phyloP scores from a whole-genome alignment of 768 basidiomycete genomes.

The Leccinellum albellum region DNA sequence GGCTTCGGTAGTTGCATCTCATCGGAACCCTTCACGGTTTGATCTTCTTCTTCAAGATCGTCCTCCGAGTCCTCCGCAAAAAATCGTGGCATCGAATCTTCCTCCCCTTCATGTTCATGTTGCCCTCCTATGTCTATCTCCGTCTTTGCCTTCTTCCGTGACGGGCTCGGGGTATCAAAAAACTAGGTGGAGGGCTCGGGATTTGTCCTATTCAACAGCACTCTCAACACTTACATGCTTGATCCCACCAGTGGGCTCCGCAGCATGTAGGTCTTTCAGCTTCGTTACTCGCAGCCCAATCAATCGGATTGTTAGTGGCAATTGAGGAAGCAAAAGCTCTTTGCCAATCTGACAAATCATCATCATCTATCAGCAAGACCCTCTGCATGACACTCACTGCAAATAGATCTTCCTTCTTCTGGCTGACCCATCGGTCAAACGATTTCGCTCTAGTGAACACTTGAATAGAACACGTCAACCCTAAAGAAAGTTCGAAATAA shows the following conservation, averaged over 20 bases:
- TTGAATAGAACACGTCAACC: conserved; percentile 25
- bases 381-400: conserved; percentile 43
- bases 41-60: conserved; percentile 6
- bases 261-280: conserved; percentile 71
- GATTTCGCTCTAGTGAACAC: conserved; percentile 84
- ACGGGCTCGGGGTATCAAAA: conserved; percentile 41
- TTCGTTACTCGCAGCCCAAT: conserved; percentile 89
- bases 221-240: conserved; percentile 55
- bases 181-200: conserved; percentile 41
- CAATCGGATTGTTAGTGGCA: conserved; percentile 75
- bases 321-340: conserved; percentile 74
- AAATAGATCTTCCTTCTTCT: conserved; percentile 73
- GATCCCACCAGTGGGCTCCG: conserved; percentile 52
- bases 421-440: conserved; percentile 67
- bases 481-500: background rate
- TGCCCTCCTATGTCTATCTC: conserved; percentile 13
- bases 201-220: background rate
- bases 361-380: background rate
- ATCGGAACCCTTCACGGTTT: conserved; percentile 6
- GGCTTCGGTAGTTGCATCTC: background rate
- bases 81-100: conserved; percentile 49
- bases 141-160: conserved; percentile 41
- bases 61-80: conserved; percentile 39
- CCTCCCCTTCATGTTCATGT: conserved; percentile 22
- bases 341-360: conserved; percentile 60